Evolutionary conservation across 352 stramenopile species (phyloP), one percentile per base, ranked within the genome.

Genomic region (Phytophthora tubulina): DNA sequence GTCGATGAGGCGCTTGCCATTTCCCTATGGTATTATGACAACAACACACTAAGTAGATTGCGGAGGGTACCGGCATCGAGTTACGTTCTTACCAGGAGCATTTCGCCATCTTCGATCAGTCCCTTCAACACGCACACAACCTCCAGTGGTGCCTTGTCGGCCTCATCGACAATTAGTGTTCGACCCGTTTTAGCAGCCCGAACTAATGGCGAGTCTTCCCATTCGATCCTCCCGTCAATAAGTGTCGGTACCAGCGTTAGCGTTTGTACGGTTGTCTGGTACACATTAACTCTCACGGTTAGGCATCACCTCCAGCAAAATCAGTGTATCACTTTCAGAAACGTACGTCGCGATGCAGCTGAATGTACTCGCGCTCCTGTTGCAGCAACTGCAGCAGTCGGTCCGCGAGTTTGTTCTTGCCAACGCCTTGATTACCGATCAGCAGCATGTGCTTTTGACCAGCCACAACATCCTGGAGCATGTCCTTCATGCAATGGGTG

Each of bases 351-450:
- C 97, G 85, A 73, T 99, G 97, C 1, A 99, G 90, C 70, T 99
- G 97, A 63, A 99, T 95, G 76, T 99, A 99, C 83, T 99, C 97
- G 61, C 97, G 85, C 64, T 99, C 96, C 62, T 93, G 94, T 52
- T 98, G 72, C 13, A 98, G 56, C 10, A 97, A 77, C 63, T 96
- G 83, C n/a, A 98, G 66, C 14, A 98, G 63, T 1, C 92, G 76
- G 76, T 99, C 96, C 15, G 93, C 92, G 33, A 99, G 82, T 54
- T 97, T 98, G 81, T 99, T 99, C 70, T 99, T 99, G 39, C 96
- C 96, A 3, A 98, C 94, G 5, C 85, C 85, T 84, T 99, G 96
- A 76, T 98, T 98, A 0, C 97, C 97, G 32, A 98, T 96, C 36
- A 99, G 77, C 35, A 99, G 75, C 58, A 99, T 77, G 55, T 97